Conservation (phyloP, 2,329 filamentous ascomycete genomes). For the Neocatenulostroma microsporum region DNA sequence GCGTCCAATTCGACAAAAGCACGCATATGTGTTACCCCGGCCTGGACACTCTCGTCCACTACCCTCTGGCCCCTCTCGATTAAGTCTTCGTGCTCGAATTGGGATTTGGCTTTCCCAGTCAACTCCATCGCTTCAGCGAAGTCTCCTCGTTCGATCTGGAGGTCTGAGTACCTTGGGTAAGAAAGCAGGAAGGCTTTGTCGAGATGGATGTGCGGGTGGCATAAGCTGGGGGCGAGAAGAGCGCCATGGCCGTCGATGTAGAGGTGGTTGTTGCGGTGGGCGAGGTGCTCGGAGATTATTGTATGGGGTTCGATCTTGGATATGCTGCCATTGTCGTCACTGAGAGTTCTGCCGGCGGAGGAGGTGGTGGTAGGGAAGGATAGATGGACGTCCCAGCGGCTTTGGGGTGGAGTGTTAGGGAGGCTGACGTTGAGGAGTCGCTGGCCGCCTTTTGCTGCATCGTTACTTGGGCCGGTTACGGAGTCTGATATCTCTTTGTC, state of each 20-base stretch:
- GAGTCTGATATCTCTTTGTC: neutral
- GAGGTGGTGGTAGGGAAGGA: neutral
- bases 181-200: constrained; percentile 59
- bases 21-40: constrained; percentile 61
- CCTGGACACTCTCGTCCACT: constrained; percentile 55
- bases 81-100: constrained; percentile 57
- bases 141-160: constrained; percentile 52
- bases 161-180: constrained; percentile 51
- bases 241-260: constrained; percentile 35
- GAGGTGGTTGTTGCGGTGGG: constrained; percentile 9
- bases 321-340: neutral
- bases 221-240: constrained; percentile 50
- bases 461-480: neutral
- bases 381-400: constrained; percentile 12
- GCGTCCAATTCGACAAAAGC: constrained; percentile 65
- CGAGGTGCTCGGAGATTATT: neutral
- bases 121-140: constrained; percentile 58
- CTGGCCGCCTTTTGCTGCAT: too few relatives aligned
- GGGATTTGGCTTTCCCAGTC: constrained; percentile 53
- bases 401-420: constrained; percentile 8
- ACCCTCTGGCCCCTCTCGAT: constrained; percentile 56
- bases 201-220: constrained; percentile 66
- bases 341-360: neutral
- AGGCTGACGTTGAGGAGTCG: constrained; percentile 13
- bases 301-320: constrained; percentile 7